These are phyloP conservation scores for Ascochyta viciae-villosae DNA, from an alignment of 2,329 filamentous ascomycete species.

Conservation along the genomic window DNA sequence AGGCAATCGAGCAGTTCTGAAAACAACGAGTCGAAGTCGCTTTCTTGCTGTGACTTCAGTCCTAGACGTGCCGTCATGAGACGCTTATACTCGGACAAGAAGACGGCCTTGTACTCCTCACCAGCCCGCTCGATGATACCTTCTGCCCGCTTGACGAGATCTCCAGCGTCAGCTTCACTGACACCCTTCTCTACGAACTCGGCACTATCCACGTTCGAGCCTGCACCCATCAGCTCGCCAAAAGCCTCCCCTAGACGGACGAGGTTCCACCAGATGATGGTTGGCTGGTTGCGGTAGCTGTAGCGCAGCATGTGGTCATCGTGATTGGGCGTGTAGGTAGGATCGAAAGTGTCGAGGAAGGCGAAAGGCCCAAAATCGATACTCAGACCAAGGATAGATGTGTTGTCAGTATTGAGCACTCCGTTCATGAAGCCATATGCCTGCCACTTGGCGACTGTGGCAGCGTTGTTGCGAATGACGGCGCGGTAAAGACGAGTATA, in stretches of 20 bases:
- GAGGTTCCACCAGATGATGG: slow-evolving; percentile 98
- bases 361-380: slow-evolving; percentile 97
- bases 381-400: slow-evolving; percentile 84
- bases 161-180: slow-evolving; percentile 68
- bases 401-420: slow-evolving; percentile 97
- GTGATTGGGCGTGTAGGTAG: slow-evolving; percentile 93
- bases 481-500: slow-evolving; percentile 89
- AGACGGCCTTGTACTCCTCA: slow-evolving; percentile 88
- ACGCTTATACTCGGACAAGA: slow-evolving; percentile 86
- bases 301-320: slow-evolving; percentile 90
- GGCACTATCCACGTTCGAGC: slow-evolving; percentile 72
- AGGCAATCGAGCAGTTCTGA: slow-evolving; percentile 83
- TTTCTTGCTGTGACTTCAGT: slow-evolving; percentile 70
- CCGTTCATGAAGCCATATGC: slow-evolving; percentile 99
- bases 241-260: slow-evolving; percentile 88
- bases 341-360: slow-evolving; percentile 97
- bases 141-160: slow-evolving; percentile 81
- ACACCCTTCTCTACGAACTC: slow-evolving; percentile 78
- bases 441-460: slow-evolving; percentile 92
- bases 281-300: slow-evolving; percentile 91
- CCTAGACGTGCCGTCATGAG: slow-evolving; percentile 84
- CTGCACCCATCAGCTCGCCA: slow-evolving; percentile 86
- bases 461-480: slow-evolving; percentile 83
- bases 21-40: slow-evolving; percentile 82
- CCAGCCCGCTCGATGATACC: slow-evolving; percentile 79